A percentile compares a stretch with the other conserved stretches of the same genome.
Evolutionary conservation across 805 yeast genomes (phyloP).

Genomic region (Metschnikowia henanensis): DNA sequence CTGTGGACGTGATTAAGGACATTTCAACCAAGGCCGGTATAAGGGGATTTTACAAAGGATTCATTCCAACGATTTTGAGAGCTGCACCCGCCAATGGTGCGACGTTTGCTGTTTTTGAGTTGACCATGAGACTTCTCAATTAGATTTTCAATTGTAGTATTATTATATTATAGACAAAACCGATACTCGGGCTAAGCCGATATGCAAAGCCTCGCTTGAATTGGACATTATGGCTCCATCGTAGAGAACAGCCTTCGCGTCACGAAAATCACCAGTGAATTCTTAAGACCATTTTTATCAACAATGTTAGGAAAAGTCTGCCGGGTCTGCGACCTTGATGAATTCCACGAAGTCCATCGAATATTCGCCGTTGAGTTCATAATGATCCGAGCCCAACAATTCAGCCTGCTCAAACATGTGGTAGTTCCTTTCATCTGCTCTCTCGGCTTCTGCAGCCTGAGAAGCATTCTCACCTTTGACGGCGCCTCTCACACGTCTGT

Average conservation of each 20-base stretch:
- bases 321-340: slow-evolving; percentile 36
- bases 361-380: slow-evolving; percentile 42
- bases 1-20: slow-evolving; percentile 57
- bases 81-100: slow-evolving; percentile 99
- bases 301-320: slow-evolving; percentile 30
- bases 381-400: slow-evolving; percentile 37
- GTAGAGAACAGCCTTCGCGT: too few species aligned
- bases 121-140: slow-evolving; percentile 69
- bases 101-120: slow-evolving; percentile 91
- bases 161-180: not conserved
- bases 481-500: slow-evolving; percentile 27
- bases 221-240: too few species aligned
- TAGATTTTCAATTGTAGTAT: slow-evolving; percentile 13
- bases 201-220: too few species aligned
- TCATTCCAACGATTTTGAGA: slow-evolving; percentile 87
- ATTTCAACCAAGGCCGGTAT: slow-evolving; percentile 61
- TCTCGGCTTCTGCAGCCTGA: slow-evolving; percentile 1
- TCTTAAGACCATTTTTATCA: not conserved
- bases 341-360: slow-evolving; percentile 42
- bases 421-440: slow-evolving; percentile 6
- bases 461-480: slow-evolving; percentile 4
- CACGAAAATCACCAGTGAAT: not conserved
- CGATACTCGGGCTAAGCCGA: too few species aligned
- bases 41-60: slow-evolving; percentile 86
- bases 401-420: slow-evolving; percentile 22